phyloP scores from a whole-genome alignment of 2,329 filamentous ascomycete genomes.

The Penicillium griseofulvum region DNA sequence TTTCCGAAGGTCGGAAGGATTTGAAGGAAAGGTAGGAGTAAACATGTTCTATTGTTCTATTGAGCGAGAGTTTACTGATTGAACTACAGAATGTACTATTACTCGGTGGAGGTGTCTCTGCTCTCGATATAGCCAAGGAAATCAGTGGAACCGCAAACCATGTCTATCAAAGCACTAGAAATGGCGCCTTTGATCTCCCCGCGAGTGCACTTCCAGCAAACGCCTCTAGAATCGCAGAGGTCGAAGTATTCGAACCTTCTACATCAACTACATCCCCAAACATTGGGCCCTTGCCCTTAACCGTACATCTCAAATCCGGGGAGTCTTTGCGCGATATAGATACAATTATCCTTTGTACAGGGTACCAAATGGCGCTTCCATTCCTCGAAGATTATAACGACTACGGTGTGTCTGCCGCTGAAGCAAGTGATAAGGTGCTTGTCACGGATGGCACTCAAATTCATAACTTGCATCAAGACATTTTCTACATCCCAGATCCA shows the following conservation, averaged over 20 bases:
- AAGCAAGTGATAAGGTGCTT: conserved; percentile 54
- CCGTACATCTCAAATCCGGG: conserved; percentile 55
- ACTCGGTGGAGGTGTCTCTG: conserved; percentile 56
- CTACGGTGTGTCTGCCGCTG: conserved; percentile 42
- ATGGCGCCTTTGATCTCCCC: conserved; percentile 60
- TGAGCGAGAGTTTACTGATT: neutral
- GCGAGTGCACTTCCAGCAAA: conserved; percentile 54
- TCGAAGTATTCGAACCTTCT: conserved; percentile 47
- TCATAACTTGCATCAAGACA: conserved; percentile 68
- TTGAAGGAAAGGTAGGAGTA: conserved; percentile 53
- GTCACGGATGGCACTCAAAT: conserved; percentile 63
- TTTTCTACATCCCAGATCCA: conserved; percentile 68
- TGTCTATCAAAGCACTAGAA: conserved; percentile 58
- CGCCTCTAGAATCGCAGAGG: conserved; percentile 52
- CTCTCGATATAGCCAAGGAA: conserved; percentile 55
- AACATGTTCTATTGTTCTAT: neutral
- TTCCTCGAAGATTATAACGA: conserved; percentile 57
- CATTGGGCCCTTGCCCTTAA: conserved; percentile 48
- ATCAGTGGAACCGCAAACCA: conserved; percentile 45
- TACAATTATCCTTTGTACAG: conserved; percentile 63
- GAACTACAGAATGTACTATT: conserved; percentile 52
- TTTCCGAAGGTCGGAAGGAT: conserved; percentile 48
- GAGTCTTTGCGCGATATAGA: conserved; percentile 56
- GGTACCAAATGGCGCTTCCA: conserved; percentile 66
- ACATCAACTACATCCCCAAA: neutral